phyloP scores from a whole-genome alignment of 2,329 filamentous ascomycete species.

The Penicillium concentricum region DNA sequence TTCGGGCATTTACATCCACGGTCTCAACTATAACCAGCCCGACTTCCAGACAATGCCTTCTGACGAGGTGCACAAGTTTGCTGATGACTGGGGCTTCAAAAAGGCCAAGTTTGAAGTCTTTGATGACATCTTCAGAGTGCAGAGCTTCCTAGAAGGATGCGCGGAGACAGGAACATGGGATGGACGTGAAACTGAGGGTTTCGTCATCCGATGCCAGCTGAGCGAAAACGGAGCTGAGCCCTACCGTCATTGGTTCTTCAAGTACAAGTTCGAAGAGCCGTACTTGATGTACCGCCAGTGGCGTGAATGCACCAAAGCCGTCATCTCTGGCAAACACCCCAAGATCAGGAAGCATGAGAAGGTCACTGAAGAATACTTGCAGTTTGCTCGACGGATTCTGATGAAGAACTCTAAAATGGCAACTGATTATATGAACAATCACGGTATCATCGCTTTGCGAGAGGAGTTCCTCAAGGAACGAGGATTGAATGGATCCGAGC shows the following conservation, averaged over 20 bases:
- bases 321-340: constrained; percentile 74
- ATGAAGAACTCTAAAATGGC: constrained; percentile 65
- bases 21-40: constrained; percentile 93
- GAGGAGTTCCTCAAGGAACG: constrained; percentile 83
- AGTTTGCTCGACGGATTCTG: constrained; percentile 74
- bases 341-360: constrained; percentile 80
- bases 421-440: constrained; percentile 76
- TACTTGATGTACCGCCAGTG: constrained; percentile 99
- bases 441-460: constrained; percentile 89
- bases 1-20: constrained; percentile 91
- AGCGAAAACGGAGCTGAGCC: constrained; percentile 49
- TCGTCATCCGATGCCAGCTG: constrained; percentile 87
- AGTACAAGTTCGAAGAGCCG: constrained; percentile 99
- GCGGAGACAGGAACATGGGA: constrained; percentile 87
- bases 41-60: constrained; percentile 86
- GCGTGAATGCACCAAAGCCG: constrained; percentile 90
- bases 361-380: constrained; percentile 88
- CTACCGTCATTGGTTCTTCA: constrained; percentile 98
- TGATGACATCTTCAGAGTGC: constrained; percentile 71
- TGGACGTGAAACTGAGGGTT: constrained; percentile 92
- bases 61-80: constrained; percentile 80
- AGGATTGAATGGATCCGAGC: constrained; percentile 83
- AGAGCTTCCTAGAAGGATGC: constrained; percentile 75
- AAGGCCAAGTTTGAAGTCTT: constrained; percentile 80
- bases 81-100: constrained; percentile 88